Conservation (phyloP, 2,329 filamentous ascomycete genomes). For the Coniella lustricola region DNA sequence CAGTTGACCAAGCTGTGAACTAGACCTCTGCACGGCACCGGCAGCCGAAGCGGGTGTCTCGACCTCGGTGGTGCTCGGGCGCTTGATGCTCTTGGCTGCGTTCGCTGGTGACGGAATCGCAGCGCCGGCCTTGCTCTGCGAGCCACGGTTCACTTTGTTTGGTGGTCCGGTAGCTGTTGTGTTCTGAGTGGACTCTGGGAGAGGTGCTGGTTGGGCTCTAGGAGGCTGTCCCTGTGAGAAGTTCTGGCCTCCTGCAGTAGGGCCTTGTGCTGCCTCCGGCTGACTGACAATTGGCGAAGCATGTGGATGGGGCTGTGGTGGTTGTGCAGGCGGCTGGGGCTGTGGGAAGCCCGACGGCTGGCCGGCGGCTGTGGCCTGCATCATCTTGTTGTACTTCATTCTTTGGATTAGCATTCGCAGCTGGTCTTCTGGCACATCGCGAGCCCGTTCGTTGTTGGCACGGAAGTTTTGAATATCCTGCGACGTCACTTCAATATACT, state of each 20-base stretch:
- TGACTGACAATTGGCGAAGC: slow-evolving; percentile 4
- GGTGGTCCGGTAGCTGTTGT: slow-evolving; percentile 18
- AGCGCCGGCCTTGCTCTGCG: slow-evolving; percentile 29
- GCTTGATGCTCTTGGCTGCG: slow-evolving; percentile 42
- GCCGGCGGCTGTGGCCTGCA: slow-evolving; percentile 8
- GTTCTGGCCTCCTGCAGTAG: slow-evolving; percentile 12
- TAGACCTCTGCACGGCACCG: slow-evolving; percentile 24
- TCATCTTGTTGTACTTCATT: slow-evolving; percentile 16
- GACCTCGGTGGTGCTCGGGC: slow-evolving; percentile 41
- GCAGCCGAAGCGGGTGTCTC: slow-evolving; percentile 24
- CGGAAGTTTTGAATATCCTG: slow-evolving; percentile 23
- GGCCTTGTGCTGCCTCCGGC: slow-evolving; percentile 2
- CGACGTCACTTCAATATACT: slow-evolving; percentile 20
- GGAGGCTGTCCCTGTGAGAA: slow-evolving; percentile 21
- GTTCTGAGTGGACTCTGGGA: slow-evolving; percentile 21
- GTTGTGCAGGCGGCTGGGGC: slow-evolving; percentile 3
- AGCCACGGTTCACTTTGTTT: slow-evolving; percentile 20
- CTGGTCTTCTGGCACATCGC: slow-evolving; percentile 19
- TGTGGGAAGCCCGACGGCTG: slow-evolving; percentile 12
- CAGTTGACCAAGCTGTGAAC: slow-evolving; percentile 13
- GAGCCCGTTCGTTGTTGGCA: slow-evolving; percentile 18
- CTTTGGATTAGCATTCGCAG: slow-evolving; percentile 16
- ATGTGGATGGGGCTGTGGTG: background rate
- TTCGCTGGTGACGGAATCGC: slow-evolving; percentile 32
- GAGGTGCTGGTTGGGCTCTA: slow-evolving; percentile 17